phyloP scores from a whole-genome alignment of 345 rosid genomes.

The Euphorbia tirucalli region DNA sequence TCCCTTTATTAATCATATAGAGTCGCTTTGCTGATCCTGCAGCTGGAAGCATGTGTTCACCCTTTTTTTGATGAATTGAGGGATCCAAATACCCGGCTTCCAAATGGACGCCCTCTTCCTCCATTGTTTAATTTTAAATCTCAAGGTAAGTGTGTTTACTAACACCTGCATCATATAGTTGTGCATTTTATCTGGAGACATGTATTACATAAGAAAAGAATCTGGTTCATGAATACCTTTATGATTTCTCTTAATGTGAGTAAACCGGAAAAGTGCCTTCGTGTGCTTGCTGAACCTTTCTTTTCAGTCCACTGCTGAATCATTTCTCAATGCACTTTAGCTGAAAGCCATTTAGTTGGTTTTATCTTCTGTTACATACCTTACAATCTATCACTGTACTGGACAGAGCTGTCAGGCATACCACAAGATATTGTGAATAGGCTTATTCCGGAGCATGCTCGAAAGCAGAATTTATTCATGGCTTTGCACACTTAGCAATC shows the following conservation, averaged over 20 bases:
- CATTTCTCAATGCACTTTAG: neutral
- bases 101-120: constrained; percentile 93
- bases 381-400: neutral
- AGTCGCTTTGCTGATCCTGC: constrained; percentile 12
- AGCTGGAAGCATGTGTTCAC: constrained; percentile 92
- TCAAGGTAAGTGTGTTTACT: constrained; percentile 36
- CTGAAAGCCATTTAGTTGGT: neutral
- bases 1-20: neutral
- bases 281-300: neutral
- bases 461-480: constrained; percentile 90
- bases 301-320: no score
- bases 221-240: neutral
- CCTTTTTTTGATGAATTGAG: constrained; percentile 89
- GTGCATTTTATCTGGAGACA: neutral
- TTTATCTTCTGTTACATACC: neutral
- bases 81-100: constrained; percentile 83
- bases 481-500: constrained; percentile 55
- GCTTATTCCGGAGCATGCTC: constrained; percentile 84
- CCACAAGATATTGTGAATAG: constrained; percentile 58
- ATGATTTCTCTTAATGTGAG: no score
- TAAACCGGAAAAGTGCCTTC: neutral
- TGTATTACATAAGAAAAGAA: neutral
- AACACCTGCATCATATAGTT: neutral
- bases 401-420: constrained; percentile 72
- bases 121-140: constrained; percentile 84